Conservation (phyloP, 306 rosid species). For the Castanopsis chinensis region DNA sequence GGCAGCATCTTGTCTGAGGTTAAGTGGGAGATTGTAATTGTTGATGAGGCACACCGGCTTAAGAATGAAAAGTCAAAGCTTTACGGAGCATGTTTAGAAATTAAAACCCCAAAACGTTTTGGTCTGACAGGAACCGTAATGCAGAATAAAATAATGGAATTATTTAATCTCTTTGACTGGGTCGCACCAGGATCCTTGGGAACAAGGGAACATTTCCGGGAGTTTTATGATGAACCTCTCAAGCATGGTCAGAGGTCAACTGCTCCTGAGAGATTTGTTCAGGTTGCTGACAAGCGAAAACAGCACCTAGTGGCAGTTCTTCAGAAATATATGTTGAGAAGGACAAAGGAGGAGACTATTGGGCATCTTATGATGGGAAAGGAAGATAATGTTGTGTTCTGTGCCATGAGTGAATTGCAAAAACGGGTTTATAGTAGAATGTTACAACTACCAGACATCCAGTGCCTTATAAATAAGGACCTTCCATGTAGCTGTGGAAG, state of each 20-base stretch:
- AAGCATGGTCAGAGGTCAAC: slow-evolving; percentile 96
- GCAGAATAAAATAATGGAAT: slow-evolving; percentile 95
- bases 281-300: slow-evolving; percentile 75
- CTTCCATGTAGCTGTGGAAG: slow-evolving; percentile 87
- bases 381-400: slow-evolving; percentile 88
- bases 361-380: slow-evolving; percentile 99
- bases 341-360: slow-evolving; percentile 95
- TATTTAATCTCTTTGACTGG: slow-evolving; percentile 92
- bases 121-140: slow-evolving; percentile 93
- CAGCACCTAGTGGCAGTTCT: slow-evolving; percentile 68
- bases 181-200: slow-evolving; percentile 93
- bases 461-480: slow-evolving; percentile 85
- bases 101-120: slow-evolving; percentile 72
- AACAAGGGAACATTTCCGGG: slow-evolving; percentile 90
- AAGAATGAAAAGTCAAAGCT: slow-evolving; percentile 93
- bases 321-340: slow-evolving; percentile 78
- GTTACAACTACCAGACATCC: slow-evolving; percentile 86
- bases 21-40: slow-evolving; percentile 69
- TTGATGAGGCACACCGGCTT: slow-evolving; percentile 92
- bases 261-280: slow-evolving; percentile 83
- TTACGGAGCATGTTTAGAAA: slow-evolving; percentile 67
- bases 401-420: slow-evolving; percentile 93
- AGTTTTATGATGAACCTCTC: slow-evolving; percentile 86
- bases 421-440: slow-evolving; percentile 80
- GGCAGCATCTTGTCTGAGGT: slow-evolving; percentile 60